A percentile compares a stretch with the other conserved stretches of the same genome.
phyloP scores from a whole-genome alignment of 805 yeast species.

The Nakazawaea sp. region DNA sequence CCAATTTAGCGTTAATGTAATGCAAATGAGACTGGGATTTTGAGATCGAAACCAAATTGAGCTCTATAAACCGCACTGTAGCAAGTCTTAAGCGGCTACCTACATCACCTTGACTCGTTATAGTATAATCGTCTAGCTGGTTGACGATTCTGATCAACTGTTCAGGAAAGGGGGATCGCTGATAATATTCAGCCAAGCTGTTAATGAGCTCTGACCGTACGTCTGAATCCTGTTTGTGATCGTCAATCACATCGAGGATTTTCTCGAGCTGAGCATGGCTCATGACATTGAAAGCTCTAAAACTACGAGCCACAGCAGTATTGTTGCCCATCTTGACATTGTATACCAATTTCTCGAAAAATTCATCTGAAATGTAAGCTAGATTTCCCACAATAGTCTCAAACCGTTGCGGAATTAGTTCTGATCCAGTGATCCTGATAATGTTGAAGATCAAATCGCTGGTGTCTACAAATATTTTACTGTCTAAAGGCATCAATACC shows the following conservation, averaged over 20 bases:
- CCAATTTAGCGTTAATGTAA: slow-evolving; percentile 27
- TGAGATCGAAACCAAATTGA: slow-evolving; percentile 18
- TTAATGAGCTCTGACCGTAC: slow-evolving; percentile 19
- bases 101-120: slow-evolving; percentile 85
- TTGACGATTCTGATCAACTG: slow-evolving; percentile 16
- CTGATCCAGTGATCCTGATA: slow-evolving; percentile 17
- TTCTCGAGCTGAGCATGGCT: slow-evolving; percentile 13
- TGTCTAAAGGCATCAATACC: slow-evolving; percentile 1
- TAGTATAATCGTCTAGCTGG: slow-evolving; percentile 69
- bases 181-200: slow-evolving; percentile 19
- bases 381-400: slow-evolving; percentile 18
- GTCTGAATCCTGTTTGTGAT: slow-evolving; percentile 21
- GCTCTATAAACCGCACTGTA: slow-evolving; percentile 32
- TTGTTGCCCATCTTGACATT: slow-evolving; percentile 32
- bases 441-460: slow-evolving; percentile 21
- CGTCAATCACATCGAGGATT: slow-evolving; percentile 21
- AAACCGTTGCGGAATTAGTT: slow-evolving; percentile 21
- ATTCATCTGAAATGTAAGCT: slow-evolving; percentile 12
- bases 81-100: slow-evolving; percentile 67
- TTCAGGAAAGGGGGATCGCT: slow-evolving; percentile 6
- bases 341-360: slow-evolving; percentile 24
- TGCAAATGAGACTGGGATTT: slow-evolving; percentile 6
- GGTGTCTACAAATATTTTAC: slow-evolving; percentile 12
- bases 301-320: slow-evolving; percentile 26
- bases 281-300: slow-evolving; percentile 22